A percentile compares a stretch with the other conserved stretches of the same genome.
These are phyloP conservation scores for Microthlaspi erraticum DNA, from an alignment of 345 rosid species.

Conservation along the genomic window DNA sequence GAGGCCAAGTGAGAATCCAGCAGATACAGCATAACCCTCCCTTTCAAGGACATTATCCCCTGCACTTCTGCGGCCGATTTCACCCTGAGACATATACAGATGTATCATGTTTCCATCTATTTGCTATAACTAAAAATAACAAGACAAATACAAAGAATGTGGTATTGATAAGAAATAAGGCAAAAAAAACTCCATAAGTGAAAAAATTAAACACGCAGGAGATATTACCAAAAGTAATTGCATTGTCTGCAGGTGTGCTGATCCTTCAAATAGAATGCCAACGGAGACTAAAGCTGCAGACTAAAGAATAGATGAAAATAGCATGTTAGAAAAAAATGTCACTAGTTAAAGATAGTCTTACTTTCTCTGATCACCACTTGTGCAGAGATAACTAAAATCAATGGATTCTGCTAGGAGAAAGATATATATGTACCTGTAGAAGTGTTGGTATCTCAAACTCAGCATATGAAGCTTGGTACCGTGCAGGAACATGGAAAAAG, in stretches of 20 bases:
- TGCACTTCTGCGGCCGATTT: conserved; percentile 95
- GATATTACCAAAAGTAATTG: conserved; percentile 75
- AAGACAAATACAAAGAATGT: background rate
- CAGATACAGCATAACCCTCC: conserved; percentile 98
- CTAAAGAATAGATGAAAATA: conserved; percentile 53
- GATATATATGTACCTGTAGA: conserved; percentile 64
- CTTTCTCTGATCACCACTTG: conserved; percentile 15
- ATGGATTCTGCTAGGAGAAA: conserved; percentile 9
- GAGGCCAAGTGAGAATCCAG: conserved; percentile 98
- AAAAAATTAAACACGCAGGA: conserved; percentile 8
- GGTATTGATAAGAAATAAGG: conserved; percentile 9
- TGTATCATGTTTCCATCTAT: conserved; percentile 15
- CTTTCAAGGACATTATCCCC: conserved; percentile 99
- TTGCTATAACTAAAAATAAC: conserved; percentile 7
- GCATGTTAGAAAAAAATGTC: conserved; percentile 25
- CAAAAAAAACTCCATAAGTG: conserved; percentile 6
- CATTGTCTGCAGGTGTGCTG: conserved; percentile 90
- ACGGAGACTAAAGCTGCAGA: conserved; percentile 90
- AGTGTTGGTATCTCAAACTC: conserved; percentile 92
- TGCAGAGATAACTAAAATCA: background rate
- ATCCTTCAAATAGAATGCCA: conserved; percentile 95
- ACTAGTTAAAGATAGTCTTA: conserved; percentile 16
- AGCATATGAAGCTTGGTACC: conserved; percentile 77
- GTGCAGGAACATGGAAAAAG: conserved; percentile 87
- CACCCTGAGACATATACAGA: conserved; percentile 57